phyloP scores from a whole-genome alignment of 208 protist species.

The Acanthamoeba lenticulata region DNA sequence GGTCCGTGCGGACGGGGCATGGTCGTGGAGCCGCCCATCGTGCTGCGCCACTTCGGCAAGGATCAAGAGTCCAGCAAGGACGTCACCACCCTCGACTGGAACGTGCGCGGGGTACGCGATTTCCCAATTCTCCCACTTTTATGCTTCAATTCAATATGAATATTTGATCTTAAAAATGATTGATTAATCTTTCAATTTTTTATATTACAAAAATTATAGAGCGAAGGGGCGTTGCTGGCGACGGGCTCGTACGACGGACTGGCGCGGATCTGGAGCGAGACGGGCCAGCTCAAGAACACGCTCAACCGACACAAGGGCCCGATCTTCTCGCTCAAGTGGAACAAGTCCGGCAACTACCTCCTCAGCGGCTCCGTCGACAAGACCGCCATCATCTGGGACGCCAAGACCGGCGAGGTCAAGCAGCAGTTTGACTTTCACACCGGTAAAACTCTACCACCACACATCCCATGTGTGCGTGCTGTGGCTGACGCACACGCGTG shows the following conservation, averaged over 20 bases:
- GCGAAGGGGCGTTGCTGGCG: slow-evolving; percentile 85
- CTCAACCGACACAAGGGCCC: slow-evolving; percentile 83
- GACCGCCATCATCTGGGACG: slow-evolving; percentile 90
- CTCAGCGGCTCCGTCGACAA: slow-evolving; percentile 89
- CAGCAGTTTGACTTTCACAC: slow-evolving; percentile 87
- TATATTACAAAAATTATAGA: slow-evolving; percentile 39
- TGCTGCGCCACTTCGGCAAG: slow-evolving; percentile 69
- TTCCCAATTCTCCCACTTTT: neutral
- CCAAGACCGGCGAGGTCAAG: slow-evolving; percentile 75
- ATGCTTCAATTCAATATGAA: neutral
- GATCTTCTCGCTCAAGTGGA: slow-evolving; percentile 93
- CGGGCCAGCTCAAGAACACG: slow-evolving; percentile 52
- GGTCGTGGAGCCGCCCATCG: slow-evolving; percentile 69
- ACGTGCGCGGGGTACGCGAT: slow-evolving; percentile 73
- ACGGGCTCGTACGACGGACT: slow-evolving; percentile 92
- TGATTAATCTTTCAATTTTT: neutral
- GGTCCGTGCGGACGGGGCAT: neutral
- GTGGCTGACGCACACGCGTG: too few relatives aligned
- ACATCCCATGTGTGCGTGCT: too few relatives aligned
- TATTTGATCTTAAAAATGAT: too few relatives aligned
- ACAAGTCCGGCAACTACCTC: slow-evolving; percentile 85
- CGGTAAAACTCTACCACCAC: neutral
- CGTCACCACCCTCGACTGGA: slow-evolving; percentile 91
- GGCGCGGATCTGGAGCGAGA: slow-evolving; percentile 84
- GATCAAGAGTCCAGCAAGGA: slow-evolving; percentile 79